Evolutionary conservation across 2,329 filamentous ascomycete species (phyloP).

Genomic region (Diaporthe aspalathi): DNA sequence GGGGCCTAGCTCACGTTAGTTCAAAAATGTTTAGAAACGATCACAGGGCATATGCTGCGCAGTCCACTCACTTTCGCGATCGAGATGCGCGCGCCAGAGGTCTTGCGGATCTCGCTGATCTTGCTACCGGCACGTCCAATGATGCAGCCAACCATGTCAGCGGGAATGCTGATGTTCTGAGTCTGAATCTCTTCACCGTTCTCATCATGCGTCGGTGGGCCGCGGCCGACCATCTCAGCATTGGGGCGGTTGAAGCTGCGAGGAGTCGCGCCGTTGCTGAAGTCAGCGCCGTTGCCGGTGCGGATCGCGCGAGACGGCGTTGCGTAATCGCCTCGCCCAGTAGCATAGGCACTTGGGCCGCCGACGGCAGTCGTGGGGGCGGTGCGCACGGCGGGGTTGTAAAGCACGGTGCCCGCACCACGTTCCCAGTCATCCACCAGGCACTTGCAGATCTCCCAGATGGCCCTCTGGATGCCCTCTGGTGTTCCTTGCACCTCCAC

Average conservation of each 20-base stretch:
- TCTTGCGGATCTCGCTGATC: conserved; percentile 98
- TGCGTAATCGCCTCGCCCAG: conserved; percentile 67
- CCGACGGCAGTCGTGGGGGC: conserved; percentile 69
- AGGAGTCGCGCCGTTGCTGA: conserved; percentile 79
- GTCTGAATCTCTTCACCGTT: conserved; percentile 98
- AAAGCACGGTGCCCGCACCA: conserved; percentile 94
- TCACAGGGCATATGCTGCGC: neutral
- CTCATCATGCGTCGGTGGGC: conserved; percentile 89
- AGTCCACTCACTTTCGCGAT: conserved; percentile 80
- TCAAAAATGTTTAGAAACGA: neutral
- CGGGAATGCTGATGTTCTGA: conserved; percentile 99
- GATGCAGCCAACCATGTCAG: conserved; percentile 99
- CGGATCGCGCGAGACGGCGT: conserved; percentile 83
- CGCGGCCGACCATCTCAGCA: conserved; percentile 82
- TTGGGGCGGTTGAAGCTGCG: conserved; percentile 82
- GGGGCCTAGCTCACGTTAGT: conserved; percentile 68
- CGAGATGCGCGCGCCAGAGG: conserved; percentile 94
- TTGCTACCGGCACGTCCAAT: conserved; percentile 95
- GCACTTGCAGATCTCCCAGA: conserved; percentile 99
- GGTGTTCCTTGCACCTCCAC: conserved; percentile 97
- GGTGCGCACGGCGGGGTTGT: conserved; percentile 94
- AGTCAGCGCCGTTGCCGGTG: conserved; percentile 96
- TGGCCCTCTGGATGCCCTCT: conserved; percentile 92
- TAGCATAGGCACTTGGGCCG: conserved; percentile 60
- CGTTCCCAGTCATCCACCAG: conserved; percentile 98